A percentile compares a stretch with the other conserved stretches of the same genome.
Evolutionary conservation across 331 rosid species (phyloP).

Genomic region (Dryas integrifolia): DNA sequence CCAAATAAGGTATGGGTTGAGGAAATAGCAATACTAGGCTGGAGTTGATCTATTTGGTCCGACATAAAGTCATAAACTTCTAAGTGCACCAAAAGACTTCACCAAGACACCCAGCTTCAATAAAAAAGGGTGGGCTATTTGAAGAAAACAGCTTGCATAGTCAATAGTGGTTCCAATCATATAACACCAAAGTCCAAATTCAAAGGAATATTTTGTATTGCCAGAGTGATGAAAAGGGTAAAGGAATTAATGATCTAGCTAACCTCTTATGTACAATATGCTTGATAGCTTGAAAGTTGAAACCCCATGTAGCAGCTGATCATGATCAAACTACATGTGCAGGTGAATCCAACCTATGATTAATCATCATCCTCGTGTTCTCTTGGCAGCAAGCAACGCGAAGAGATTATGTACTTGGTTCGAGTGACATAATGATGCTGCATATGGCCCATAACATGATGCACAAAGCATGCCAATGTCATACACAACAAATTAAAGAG

Average conservation of each 20-base stretch:
- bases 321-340: conserved; percentile 37
- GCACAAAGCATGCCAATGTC: conserved; percentile 60
- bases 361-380: conserved; percentile 41
- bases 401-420: conserved; percentile 37
- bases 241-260: conserved; percentile 1
- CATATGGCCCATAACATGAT: conserved; percentile 42
- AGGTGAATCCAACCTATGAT: conserved; percentile 30
- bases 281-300: not conserved
- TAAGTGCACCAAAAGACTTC: too few relatives aligned
- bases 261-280: not conserved
- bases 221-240: not conserved
- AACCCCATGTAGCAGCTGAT: conserved; percentile 3
- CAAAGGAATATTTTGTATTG: not conserved
- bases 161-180: not conserved
- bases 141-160: too few relatives aligned
- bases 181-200: not conserved
- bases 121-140: too few relatives aligned
- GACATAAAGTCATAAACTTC: too few relatives aligned
- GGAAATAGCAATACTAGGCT: too few relatives aligned
- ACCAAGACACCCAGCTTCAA: too few relatives aligned
- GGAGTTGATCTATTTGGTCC: too few relatives aligned
- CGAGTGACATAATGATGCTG: conserved; percentile 53
- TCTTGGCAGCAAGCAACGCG: conserved; percentile 36
- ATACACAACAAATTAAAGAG: not conserved
- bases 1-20: too few relatives aligned